Evolutionary conservation across 148 eudicot species (phyloP), one percentile per base, ranked within the genome.

Genomic region (Euryodendron excelsum): DNA sequence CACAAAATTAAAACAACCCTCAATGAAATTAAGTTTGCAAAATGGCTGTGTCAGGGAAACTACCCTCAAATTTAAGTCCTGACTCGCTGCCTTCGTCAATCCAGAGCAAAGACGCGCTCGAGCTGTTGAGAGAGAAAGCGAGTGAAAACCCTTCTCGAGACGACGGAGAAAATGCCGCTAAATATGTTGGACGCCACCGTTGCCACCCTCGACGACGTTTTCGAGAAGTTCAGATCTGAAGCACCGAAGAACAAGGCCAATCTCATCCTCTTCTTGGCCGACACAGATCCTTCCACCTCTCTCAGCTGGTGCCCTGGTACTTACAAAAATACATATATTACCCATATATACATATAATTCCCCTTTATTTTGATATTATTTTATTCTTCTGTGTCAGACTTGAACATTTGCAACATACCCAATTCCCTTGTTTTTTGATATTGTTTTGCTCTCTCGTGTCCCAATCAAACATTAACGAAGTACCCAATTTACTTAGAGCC

Each of bases 271-370:
- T 95, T 95, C 83, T 85, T 93, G 86, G 98, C 97, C 75, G 96
- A 95, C 69, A 85, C 78, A 18, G 99, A 93, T 6, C 94, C 97
- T n/a, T 80, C 92, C 34, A 91, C 98, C 25, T 76, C 85, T 69
- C 93, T 80, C 76, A 91, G 97, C 66, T 95, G 98, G 99, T 93
- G 99, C 82, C 99, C 96, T 79, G 98, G 98, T 93, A 47, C 28
- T 64, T n/a, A 2, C 28, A 6, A 13, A 28, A 4, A 2, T 52
- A 13, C 13, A 6, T 25, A 39, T 14, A 47, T 61, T 27, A 25
- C 58, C 1, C n/a, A 14, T 50, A 37, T 60, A 25, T 47, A 25
- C 31, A 23, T 28, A 25, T 25, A 4, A 5, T 8, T 52, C 0
- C n/a, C 4, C 1, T 31, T 0, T 20, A 0, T 52, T 1, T 23